phyloP scores from a whole-genome alignment of 2,329 filamentous ascomycete species.

The Talaromyces marneffei region DNA sequence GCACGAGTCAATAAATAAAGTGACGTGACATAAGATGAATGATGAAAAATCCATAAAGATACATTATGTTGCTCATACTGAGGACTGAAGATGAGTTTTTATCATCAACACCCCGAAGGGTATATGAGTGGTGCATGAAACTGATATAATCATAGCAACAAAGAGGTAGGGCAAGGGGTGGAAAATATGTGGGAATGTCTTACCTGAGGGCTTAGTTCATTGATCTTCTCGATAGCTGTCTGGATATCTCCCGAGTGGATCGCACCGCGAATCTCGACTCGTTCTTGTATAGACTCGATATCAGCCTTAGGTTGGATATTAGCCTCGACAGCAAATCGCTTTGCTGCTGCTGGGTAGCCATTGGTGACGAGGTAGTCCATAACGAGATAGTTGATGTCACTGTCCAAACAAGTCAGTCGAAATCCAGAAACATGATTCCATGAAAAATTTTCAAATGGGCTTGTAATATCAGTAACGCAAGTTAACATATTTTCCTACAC shows the following conservation, averaged over 20 bases:
- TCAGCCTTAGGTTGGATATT: slow-evolving; percentile 73
- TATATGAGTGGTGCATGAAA: slow-evolving; percentile 99
- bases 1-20: slow-evolving; percentile 4
- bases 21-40: neutral
- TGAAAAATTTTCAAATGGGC: neutral
- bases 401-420: slow-evolving; percentile 40
- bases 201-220: slow-evolving; percentile 88
- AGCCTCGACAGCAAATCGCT: slow-evolving; percentile 89
- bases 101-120: slow-evolving; percentile 84
- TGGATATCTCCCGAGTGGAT: slow-evolving; percentile 85
- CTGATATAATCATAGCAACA: slow-evolving; percentile 85
- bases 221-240: slow-evolving; percentile 76
- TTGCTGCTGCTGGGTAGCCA: slow-evolving; percentile 86
- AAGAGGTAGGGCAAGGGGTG: slow-evolving; percentile 8
- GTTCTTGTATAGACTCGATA: slow-evolving; percentile 64
- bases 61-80: slow-evolving; percentile 63
- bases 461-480: slow-evolving; percentile 61
- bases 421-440: slow-evolving; percentile 10
- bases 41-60: neutral
- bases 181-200: slow-evolving; percentile 30
- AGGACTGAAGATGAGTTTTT: slow-evolving; percentile 71
- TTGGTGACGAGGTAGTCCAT: slow-evolving; percentile 96
- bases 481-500: slow-evolving; percentile 86
- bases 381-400: slow-evolving; percentile 91
- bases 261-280: slow-evolving; percentile 75